Conservation (phyloP, 129 eudicot species). For the Helichrysum umbraculigerum region DNA sequence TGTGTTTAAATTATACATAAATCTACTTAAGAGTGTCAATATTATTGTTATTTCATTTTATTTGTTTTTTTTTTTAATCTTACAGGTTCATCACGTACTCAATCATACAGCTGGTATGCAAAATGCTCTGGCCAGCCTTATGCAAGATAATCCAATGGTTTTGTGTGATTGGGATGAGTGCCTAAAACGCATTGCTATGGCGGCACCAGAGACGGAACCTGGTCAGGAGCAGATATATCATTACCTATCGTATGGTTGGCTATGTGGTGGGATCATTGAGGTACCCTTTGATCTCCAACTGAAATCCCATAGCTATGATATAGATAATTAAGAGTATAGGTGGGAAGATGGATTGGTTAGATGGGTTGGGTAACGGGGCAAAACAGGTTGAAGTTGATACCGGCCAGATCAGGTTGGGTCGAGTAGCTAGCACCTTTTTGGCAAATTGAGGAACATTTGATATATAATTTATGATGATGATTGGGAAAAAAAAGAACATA, state of each 20-base stretch:
- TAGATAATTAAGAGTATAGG: not conserved
- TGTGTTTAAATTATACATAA: not conserved
- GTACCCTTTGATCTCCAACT: constrained; percentile 32
- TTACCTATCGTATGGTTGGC: constrained; percentile 86
- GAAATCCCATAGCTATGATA: not conserved
- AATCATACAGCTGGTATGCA: constrained; percentile 94
- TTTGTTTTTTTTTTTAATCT: not conserved
- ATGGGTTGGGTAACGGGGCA: not conserved
- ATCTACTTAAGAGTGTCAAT: not conserved
- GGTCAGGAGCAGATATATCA: constrained; percentile 79
- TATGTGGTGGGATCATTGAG: constrained; percentile 94
- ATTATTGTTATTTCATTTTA: not conserved
- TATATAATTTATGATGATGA: not conserved
- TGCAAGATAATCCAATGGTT: constrained; percentile 65
- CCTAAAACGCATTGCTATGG: constrained; percentile 47
- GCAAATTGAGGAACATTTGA: not conserved
- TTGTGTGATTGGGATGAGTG: constrained; percentile 84
- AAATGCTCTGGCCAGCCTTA: constrained; percentile 61
- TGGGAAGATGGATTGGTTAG: not conserved
- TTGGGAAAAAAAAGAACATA: no score
- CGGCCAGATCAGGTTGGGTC: not conserved
- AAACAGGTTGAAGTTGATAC: not conserved
- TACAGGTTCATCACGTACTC: constrained; percentile 89
- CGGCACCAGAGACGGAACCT: constrained; percentile 77
- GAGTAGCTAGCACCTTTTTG: not conserved